Evolutionary conservation across 2,329 filamentous ascomycete species (phyloP).

Genomic region (Ampelomyces quisqualis): DNA sequence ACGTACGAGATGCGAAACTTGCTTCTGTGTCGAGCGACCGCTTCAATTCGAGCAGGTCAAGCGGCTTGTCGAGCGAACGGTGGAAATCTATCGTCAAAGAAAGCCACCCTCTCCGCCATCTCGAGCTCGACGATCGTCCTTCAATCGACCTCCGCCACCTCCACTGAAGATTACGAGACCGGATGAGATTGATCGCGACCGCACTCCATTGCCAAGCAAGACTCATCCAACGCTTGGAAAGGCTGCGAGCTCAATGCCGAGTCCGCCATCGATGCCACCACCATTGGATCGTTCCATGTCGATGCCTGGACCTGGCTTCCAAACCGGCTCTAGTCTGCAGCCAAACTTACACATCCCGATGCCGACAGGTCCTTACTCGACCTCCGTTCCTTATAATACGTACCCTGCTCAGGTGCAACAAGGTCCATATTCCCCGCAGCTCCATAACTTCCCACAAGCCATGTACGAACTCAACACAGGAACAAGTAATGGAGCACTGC

Average conservation of each 20-base stretch:
- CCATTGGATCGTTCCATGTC: conserved; percentile 32
- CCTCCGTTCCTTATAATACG: conserved; percentile 6
- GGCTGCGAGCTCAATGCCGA: conserved; percentile 21
- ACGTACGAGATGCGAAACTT: conserved; percentile 39
- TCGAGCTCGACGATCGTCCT: conserved; percentile 22
- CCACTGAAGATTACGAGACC: conserved; percentile 8
- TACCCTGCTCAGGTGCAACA: conserved; percentile 7
- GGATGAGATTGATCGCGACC: conserved; percentile 22
- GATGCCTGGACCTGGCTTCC: conserved; percentile 20
- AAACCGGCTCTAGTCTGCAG: conserved; percentile 9
- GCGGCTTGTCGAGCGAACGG: conserved; percentile 42
- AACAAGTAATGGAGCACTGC: conserved; percentile 5
- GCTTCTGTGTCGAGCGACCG: conserved; percentile 38
- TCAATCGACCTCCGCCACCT: conserved; percentile 19
- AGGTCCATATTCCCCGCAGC: conserved; percentile 5
- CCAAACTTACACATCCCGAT: conserved; percentile 20
- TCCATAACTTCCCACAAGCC: conserved; percentile 9
- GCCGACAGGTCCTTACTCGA: conserved; percentile 8
- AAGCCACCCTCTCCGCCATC: conserved; percentile 18
- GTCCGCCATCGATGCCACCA: conserved; percentile 21
- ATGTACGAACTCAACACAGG: conserved; percentile 6
- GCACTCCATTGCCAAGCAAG: conserved; percentile 23
- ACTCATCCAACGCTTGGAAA: conserved; percentile 23
- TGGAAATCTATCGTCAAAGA: conserved; percentile 38
- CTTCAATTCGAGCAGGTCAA: conserved; percentile 41